Conservation (phyloP, 768 basidiomycete genomes). For the Lactifluus piperatus region DNA sequence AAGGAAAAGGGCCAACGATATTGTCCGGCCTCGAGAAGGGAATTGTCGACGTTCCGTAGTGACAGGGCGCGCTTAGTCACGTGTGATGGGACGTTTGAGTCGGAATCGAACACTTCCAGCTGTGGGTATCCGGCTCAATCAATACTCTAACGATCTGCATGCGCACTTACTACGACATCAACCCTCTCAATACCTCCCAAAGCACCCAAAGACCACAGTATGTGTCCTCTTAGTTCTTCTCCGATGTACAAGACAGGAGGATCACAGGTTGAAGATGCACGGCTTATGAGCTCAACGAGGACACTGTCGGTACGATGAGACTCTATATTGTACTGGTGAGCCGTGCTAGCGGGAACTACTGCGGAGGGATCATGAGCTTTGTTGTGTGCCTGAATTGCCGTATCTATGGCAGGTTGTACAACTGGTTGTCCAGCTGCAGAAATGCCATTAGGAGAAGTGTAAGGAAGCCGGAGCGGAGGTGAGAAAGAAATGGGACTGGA, state of each 20-base stretch:
- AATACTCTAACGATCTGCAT: too few relatives aligned
- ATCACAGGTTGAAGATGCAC: neutral
- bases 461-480: neutral
- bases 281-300: constrained; percentile 2
- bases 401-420: neutral
- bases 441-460: neutral
- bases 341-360: too few relatives aligned
- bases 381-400: too few relatives aligned
- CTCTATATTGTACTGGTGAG: neutral
- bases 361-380: too few relatives aligned
- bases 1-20: constrained; percentile 11
- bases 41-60: neutral
- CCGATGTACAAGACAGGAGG: constrained; percentile 3
- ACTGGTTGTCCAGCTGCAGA: neutral
- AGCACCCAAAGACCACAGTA: neutral
- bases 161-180: constrained; percentile 12
- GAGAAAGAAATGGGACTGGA: neutral
- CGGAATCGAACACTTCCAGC: constrained; percentile 2
- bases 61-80: neutral
- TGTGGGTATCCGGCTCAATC: neutral
- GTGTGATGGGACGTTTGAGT: neutral
- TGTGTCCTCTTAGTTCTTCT: constrained; percentile 7
- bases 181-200: constrained; percentile 1
- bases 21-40: neutral
- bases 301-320: constrained; percentile 15